Conservation (phyloP, 805 yeast genomes). For the Candida ortonii region DNA sequence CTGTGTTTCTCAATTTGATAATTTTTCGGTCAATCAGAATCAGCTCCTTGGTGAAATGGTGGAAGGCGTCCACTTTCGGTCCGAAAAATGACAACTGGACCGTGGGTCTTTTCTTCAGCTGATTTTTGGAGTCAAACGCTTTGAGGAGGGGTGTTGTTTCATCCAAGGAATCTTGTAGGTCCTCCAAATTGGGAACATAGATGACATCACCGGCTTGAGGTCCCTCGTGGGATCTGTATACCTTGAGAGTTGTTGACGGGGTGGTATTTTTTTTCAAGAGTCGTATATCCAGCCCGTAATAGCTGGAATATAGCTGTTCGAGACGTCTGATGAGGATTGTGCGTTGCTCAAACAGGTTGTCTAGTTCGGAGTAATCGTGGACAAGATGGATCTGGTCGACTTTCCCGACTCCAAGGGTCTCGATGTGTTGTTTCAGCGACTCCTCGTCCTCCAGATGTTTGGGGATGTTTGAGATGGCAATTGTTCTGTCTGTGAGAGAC, state of each 20-base stretch:
- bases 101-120: slow-evolving; percentile 22
- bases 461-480: slow-evolving; percentile 55
- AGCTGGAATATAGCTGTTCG: slow-evolving; percentile 41
- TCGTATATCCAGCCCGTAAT: slow-evolving; percentile 42
- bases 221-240: slow-evolving; percentile 24
- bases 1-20: slow-evolving; percentile 27
- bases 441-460: slow-evolving; percentile 40
- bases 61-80: slow-evolving; percentile 33
- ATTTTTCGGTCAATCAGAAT: slow-evolving; percentile 40
- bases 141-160: slow-evolving; percentile 23
- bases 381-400: slow-evolving; percentile 50
- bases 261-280: slow-evolving; percentile 21
- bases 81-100: slow-evolving; percentile 26
- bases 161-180: slow-evolving; percentile 1
- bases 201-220: slow-evolving; percentile 17
- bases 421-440: slow-evolving; percentile 47
- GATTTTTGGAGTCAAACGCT: slow-evolving; percentile 16
- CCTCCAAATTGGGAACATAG: slow-evolving; percentile 11
- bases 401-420: slow-evolving; percentile 52
- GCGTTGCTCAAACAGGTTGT: slow-evolving; percentile 37
- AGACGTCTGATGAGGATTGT: slow-evolving; percentile 31
- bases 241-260: slow-evolving; percentile 30
- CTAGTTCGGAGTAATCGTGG: slow-evolving; percentile 40
- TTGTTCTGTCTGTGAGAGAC: slow-evolving; percentile 59
- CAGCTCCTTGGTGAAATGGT: slow-evolving; percentile 35